Percentiles rank a stretch among this genome's conserved stretches.
Conservation (phyloP, 108 stramenopile species). For the Skeletonema costatum region DNA sequence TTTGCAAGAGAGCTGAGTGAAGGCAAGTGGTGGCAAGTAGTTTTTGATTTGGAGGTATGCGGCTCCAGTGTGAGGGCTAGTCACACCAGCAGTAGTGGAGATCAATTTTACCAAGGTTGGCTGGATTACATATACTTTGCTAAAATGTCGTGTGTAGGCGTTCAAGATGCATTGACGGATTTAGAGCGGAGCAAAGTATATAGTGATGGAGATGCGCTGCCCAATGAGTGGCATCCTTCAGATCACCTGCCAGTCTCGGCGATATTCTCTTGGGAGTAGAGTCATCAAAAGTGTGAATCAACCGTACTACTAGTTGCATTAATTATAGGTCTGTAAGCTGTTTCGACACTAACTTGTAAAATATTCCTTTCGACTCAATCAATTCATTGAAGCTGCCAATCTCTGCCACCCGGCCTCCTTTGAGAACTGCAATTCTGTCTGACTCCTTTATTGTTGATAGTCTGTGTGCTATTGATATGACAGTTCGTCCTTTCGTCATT, state of each 20-base stretch:
- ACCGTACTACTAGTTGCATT: neutral
- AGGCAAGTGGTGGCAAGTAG: conserved; percentile 67
- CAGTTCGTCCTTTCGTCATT: conserved; percentile 72
- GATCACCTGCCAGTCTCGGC: conserved; percentile 89
- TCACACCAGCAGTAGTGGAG: conserved; percentile 24
- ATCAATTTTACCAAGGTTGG: conserved; percentile 59
- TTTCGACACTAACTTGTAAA: conserved; percentile 36
- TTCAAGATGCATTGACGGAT: conserved; percentile 38
- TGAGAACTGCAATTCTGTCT: conserved; percentile 86
- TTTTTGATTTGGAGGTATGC: conserved; percentile 55
- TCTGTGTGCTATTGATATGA: conserved; percentile 90
- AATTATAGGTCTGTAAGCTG: conserved; percentile 26
- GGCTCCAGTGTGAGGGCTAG: conserved; percentile 45
- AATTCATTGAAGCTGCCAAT: conserved; percentile 73
- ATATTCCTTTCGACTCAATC: conserved; percentile 23
- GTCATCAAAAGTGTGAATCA: neutral
- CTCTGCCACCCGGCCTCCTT: conserved; percentile 81
- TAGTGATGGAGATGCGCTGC: conserved; percentile 51
- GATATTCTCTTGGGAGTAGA: conserved; percentile 53
- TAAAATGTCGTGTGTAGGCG: conserved; percentile 17
- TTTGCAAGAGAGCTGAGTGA: conserved; percentile 58
- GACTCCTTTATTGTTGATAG: conserved; percentile 84
- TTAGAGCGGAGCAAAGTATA: conserved; percentile 20
- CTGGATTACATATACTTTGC: conserved; percentile 46
- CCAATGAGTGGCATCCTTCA: conserved; percentile 84